phyloP scores from a whole-genome alignment of 169 alveolate species.

The Toxoplasma gondii region DNA sequence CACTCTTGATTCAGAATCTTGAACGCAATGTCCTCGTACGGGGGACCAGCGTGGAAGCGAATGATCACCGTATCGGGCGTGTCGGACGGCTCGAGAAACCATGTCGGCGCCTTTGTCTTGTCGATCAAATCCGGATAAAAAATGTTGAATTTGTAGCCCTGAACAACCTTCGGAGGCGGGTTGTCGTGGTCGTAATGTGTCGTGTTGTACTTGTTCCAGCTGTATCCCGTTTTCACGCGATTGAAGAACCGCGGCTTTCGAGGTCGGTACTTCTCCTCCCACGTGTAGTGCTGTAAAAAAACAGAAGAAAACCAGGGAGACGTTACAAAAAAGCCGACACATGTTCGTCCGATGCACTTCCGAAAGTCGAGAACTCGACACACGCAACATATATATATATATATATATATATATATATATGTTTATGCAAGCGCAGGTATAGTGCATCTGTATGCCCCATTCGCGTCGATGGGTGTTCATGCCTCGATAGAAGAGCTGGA shows the following conservation, averaged over 20 bases:
- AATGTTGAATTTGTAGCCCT: slow-evolving; percentile 89
- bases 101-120: slow-evolving; percentile 93
- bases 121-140: slow-evolving; percentile 95
- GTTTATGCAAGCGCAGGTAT: background rate
- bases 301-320: too few relatives aligned
- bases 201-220: slow-evolving; percentile 97
- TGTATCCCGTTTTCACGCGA: slow-evolving; percentile 94
- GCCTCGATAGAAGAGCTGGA: too few relatives aligned
- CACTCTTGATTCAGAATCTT: slow-evolving; percentile 96
- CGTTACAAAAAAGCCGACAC: background rate
- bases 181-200: slow-evolving; percentile 96
- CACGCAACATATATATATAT: background rate
- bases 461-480: too few relatives aligned
- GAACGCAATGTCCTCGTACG: slow-evolving; percentile 97
- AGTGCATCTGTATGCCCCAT: too few relatives aligned
- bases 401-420: too few relatives aligned
- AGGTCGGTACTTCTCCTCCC: slow-evolving; percentile 79
- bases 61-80: slow-evolving; percentile 89
- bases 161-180: slow-evolving; percentile 97
- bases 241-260: slow-evolving; percentile 94
- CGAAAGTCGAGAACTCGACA: background rate
- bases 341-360: background rate
- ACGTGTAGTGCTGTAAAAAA: slow-evolving; percentile 70
- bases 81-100: slow-evolving; percentile 90
- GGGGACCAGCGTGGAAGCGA: slow-evolving; percentile 97